Evolutionary conservation across 176 grass and related monocot species (phyloP), one percentile per base, ranked within the genome.

Genomic region (Carex kokanica): DNA sequence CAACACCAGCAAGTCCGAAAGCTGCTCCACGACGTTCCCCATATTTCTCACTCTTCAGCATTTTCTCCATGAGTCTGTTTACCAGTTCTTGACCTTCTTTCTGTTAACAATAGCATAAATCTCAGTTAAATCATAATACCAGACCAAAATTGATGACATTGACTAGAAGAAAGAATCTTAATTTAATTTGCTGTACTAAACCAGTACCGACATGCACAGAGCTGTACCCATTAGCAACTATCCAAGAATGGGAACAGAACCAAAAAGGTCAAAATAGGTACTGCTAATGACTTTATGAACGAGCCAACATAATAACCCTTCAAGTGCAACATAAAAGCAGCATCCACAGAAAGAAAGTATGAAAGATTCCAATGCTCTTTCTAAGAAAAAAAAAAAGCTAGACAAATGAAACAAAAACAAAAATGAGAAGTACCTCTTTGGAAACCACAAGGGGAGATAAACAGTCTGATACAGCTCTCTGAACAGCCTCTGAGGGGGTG

Each of bases 41-140:
- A 78, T 98, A 98, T 64, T 95, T 98, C 34, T 98, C 95, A 73
- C 89, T 91, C 88, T 88, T 95, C 89, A 95, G 88, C 92, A 98
- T 88, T 64, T 87, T 86, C 88, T 98, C 90, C 86, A 95, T 38
- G 36, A 98, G 88, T 82, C 84, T 86, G 20, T 90, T 94, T 74
- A 91, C 89, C 85, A 98, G 91, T 84, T 89, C 83, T 87, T 93
- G 92, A 45, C 86, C 92, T 79, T 98, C 92, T 87, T 98, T 89
- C 95, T 98, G 85, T 84, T 71, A 52, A 65, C 4, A 34, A 64
- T 54, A 89, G 51, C 74, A 88, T 47, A 84, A 62, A 86, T 49
- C 71, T 49, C 47, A 6, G 9, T 80, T 58, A 23, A 20, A 53
- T 54, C n/a, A 54, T 57, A 59, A 61, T 32, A 53, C 21, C 16